Conservation (phyloP, 2,329 filamentous ascomycete genomes). For the Botrytis porri region DNA sequence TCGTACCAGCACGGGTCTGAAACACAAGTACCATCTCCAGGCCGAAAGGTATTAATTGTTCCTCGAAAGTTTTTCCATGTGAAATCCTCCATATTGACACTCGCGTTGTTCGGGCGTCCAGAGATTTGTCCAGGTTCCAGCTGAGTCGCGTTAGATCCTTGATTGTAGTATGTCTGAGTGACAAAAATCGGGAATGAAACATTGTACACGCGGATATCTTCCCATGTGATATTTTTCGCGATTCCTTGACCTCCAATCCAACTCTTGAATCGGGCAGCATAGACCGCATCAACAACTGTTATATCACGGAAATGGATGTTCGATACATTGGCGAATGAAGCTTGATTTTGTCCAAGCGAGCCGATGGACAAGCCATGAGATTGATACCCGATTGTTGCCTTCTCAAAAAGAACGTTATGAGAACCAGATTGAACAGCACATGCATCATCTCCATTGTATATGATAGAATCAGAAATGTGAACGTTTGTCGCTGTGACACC, state of each 20-base stretch:
- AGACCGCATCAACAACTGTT: slow-evolving; percentile 43
- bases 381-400: slow-evolving; percentile 44
- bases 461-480: slow-evolving; percentile 35
- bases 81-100: slow-evolving; percentile 45
- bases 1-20: slow-evolving; percentile 46
- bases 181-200: slow-evolving; percentile 48
- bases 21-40: slow-evolving; percentile 45
- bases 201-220: slow-evolving; percentile 44
- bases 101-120: slow-evolving; percentile 40
- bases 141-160: slow-evolving; percentile 38
- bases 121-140: slow-evolving; percentile 30
- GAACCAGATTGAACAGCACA: slow-evolving; percentile 42
- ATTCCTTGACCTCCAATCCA: slow-evolving; percentile 45
- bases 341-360: slow-evolving; percentile 42
- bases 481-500: slow-evolving; percentile 38
- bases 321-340: slow-evolving; percentile 41
- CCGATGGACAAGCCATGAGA: slow-evolving; percentile 46
- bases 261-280: slow-evolving; percentile 46
- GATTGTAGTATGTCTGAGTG: slow-evolving; percentile 46
- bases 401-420: slow-evolving; percentile 41
- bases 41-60: slow-evolving; percentile 43
- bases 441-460: slow-evolving; percentile 46
- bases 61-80: slow-evolving; percentile 44
- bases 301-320: slow-evolving; percentile 45
- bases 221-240: slow-evolving; percentile 45